These are phyloP conservation scores for Alternaria incomplexa DNA, from an alignment of 2,329 filamentous ascomycete genomes.

Conservation along the genomic window DNA sequence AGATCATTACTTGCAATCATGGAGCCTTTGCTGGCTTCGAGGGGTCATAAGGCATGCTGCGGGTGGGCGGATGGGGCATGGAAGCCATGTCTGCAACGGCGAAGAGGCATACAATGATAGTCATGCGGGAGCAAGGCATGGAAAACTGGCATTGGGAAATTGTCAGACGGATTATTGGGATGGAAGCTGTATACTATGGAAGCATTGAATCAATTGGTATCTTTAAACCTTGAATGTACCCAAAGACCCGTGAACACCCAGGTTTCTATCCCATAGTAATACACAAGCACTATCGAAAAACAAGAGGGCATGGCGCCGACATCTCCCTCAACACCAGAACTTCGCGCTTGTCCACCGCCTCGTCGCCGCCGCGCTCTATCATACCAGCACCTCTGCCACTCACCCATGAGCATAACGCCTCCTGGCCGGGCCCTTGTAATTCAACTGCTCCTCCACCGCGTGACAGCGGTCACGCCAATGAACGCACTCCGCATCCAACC, in stretches of 20 bases:
- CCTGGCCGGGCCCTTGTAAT: background rate
- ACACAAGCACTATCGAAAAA: background rate
- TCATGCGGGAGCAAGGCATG: background rate
- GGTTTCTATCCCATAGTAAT: background rate
- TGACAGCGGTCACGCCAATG: background rate
- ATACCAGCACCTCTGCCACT: background rate
- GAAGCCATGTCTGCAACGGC: background rate
- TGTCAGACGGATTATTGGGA: background rate
- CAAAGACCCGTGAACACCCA: background rate
- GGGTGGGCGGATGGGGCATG: background rate
- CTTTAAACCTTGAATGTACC: slow-evolving; percentile 14
- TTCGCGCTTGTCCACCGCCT: background rate
- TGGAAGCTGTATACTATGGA: slow-evolving; percentile 9
- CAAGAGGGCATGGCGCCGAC: background rate
- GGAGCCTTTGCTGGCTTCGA: background rate
- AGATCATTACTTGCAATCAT: slow-evolving; percentile 4
- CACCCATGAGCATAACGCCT: background rate
- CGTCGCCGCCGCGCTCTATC: background rate
- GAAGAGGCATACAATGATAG: background rate
- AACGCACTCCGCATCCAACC: background rate
- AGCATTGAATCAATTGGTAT: slow-evolving; percentile 22
- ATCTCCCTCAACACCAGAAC: background rate
- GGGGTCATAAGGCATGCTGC: background rate
- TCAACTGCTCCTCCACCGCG: background rate
- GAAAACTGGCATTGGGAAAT: background rate